These are phyloP conservation scores for Clavariopsis aquatica DNA, from an alignment of 495 filamentous ascomycete genomes.

Conservation along the genomic window DNA sequence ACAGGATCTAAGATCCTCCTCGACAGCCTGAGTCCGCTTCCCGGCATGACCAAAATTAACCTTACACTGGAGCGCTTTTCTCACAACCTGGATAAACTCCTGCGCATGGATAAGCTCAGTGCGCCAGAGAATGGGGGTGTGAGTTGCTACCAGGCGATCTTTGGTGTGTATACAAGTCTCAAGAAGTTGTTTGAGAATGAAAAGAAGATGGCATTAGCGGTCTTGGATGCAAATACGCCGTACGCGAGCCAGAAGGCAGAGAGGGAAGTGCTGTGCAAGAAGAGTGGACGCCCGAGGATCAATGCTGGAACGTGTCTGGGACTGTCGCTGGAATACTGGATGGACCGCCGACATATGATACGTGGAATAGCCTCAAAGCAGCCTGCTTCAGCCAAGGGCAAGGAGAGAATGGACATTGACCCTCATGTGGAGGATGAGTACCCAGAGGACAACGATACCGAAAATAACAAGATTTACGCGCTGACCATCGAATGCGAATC, in stretches of 20 bases:
- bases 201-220: slow-evolving; percentile 52
- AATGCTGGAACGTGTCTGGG: slow-evolving; percentile 72
- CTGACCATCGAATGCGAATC: slow-evolving; percentile 66
- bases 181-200: slow-evolving; percentile 66
- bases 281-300: slow-evolving; percentile 76
- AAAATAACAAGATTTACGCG: slow-evolving; percentile 54
- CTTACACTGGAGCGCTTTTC: slow-evolving; percentile 71
- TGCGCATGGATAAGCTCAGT: slow-evolving; percentile 77
- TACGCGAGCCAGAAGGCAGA: slow-evolving; percentile 48
- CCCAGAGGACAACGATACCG: slow-evolving; percentile 33
- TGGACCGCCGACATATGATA: slow-evolving; percentile 57
- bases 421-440: slow-evolving; percentile 9
- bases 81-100: slow-evolving; percentile 76
- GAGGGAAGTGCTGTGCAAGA: slow-evolving; percentile 60
- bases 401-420: slow-evolving; percentile 36
- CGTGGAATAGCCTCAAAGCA: slow-evolving; percentile 32
- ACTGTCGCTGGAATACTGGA: slow-evolving; percentile 85
- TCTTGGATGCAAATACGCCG: slow-evolving; percentile 54
- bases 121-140: slow-evolving; percentile 55
- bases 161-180: slow-evolving; percentile 72
- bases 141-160: slow-evolving; percentile 86
- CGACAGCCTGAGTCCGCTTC: slow-evolving; percentile 52
- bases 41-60: slow-evolving; percentile 49
- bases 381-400: slow-evolving; percentile 23
- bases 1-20: slow-evolving; percentile 56